Evolutionary conservation across 2,329 filamentous ascomycete genomes (phyloP), one percentile per base, ranked within the genome.

Genomic region (Beauveria australis): DNA sequence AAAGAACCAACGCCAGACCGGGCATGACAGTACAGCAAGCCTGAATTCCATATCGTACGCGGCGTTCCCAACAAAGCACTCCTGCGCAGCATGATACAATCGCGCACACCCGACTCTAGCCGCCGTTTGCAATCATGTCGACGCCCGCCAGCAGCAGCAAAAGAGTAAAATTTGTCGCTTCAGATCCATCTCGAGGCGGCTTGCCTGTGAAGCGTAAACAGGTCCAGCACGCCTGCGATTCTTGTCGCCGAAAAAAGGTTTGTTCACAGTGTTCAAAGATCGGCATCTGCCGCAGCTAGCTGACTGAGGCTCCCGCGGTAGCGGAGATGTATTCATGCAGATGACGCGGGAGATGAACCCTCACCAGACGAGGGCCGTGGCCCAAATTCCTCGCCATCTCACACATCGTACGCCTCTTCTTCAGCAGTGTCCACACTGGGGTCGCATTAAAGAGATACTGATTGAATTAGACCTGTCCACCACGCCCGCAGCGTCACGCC

Each of bases 171-270:
- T 86, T 85, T 68, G 79, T 86, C 61, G 80, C 77, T 58, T 80
- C 81, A 14, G 80, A 85, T 69, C 74, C 75, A 6, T 74, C 74
- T 26, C 69, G 74, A 18, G 74, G 74, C 52, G 82, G 81, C 19
- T 70, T 84, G 61, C 82, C 82, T 5, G 73, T 82, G 59, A 86
- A 86, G 72, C 74, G 83, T 55, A 82, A 82, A 64, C 83, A 86
- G 67, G 81, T 84, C 24, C 77, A 79, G 61, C 81, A 84, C 33
- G 83, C 83, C 5, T 86, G 83, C 63, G 73, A 76, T 0, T 71
- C 74, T 2, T 86, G 83, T 64, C 79, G 83, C 5, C 79, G 77
- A 53, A 79, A 79, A 63, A 85, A 85, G 75, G 80, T 81, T 55
- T 52, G 68, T n/a, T 12, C 1, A 33, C 18, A 19, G 2, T 24